Evolutionary conservation across 805 yeast genomes (phyloP), one percentile per base, ranked within the genome.

Genomic region (Hemisphaericaspora nanyangensis): DNA sequence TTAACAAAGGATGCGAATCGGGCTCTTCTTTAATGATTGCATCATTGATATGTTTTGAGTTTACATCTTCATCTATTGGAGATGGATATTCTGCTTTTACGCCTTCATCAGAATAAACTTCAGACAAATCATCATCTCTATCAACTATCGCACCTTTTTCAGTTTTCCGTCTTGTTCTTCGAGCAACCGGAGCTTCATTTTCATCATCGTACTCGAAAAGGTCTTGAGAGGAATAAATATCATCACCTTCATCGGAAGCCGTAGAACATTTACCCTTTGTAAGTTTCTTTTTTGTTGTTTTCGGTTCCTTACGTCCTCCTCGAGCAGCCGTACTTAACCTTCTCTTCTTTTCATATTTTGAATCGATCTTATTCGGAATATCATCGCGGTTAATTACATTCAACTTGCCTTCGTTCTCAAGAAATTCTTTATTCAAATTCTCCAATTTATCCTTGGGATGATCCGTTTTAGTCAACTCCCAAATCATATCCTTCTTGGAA

Each of bases 401-500:
- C 37, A 51, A 42, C 31, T 50, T 46, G n/a, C 48, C 36, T 40
- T 48, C 45, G 30, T 48, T 37, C 7, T 37, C 42, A n/a, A 40
- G 22, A 31, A 40, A 55, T 7, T 38, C 38, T 18, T 43, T 42
- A 40, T 58, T 58, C 15, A 56, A 35, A 2, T 45, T 46, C 20
- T 35, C 49, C 18, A 56, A 26, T 28, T 30, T 26, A 2, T 17
- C 12, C 3, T 22, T 28, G 15, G 31, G 25, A n/a, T 29, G 26
- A 13, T 22, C 6, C 22, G 34, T 32, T 6, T 34, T 22, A 16
- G 45, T 37, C 27, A 65, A 54, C 27, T 57, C 49, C 53, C 60
- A 48, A 13, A 61, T 63, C 40, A 44, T 54, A 29, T 50, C 54
- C 40, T 63, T 63, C 40, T 63, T 63, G 10, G 57, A 37, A 42